phyloP scores from a whole-genome alignment of 371 early-diverging fungal genomes.

The Mortierella sp. region DNA sequence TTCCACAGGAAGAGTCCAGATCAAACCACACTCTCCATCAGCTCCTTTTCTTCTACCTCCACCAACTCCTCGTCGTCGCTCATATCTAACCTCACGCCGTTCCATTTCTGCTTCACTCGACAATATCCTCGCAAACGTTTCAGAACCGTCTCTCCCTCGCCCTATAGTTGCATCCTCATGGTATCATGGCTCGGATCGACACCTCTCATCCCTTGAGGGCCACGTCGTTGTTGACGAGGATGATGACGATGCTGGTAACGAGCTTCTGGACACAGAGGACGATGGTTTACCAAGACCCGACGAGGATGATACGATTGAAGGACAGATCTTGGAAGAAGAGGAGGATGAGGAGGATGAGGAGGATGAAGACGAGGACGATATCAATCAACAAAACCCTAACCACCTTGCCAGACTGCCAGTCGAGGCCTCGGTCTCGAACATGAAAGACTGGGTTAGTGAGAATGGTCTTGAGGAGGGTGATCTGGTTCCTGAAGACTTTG shows the following conservation, averaged over 20 bases:
- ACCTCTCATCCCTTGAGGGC: slow-evolving; percentile 2
- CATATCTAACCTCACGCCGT: neutral
- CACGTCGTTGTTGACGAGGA: slow-evolving; percentile 39
- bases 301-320: slow-evolving; percentile 49
- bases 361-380: slow-evolving; percentile 13
- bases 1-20: slow-evolving; percentile 18
- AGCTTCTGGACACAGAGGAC: slow-evolving; percentile 39
- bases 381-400: neutral
- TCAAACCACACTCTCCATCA: slow-evolving; percentile 10
- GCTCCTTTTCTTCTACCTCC: neutral
- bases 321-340: slow-evolving; percentile 39
- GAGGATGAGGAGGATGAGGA: slow-evolving; percentile 16
- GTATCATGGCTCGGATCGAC: neutral
- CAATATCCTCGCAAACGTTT: neutral
- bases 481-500: slow-evolving; percentile 13
- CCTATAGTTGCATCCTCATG: neutral
- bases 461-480: slow-evolving; percentile 13
- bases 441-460: slow-evolving; percentile 16
- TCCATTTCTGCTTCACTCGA: neutral
- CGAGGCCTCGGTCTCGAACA: neutral
- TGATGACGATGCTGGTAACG: slow-evolving; percentile 50
- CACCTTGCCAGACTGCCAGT: neutral
- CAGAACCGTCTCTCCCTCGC: neutral
- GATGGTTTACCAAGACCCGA: slow-evolving; percentile 29
- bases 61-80: neutral